A percentile compares a stretch with the other conserved stretches of the same genome.
phyloP scores from a whole-genome alignment of 2,329 filamentous ascomycete species.

The Colletotrichum phormii region DNA sequence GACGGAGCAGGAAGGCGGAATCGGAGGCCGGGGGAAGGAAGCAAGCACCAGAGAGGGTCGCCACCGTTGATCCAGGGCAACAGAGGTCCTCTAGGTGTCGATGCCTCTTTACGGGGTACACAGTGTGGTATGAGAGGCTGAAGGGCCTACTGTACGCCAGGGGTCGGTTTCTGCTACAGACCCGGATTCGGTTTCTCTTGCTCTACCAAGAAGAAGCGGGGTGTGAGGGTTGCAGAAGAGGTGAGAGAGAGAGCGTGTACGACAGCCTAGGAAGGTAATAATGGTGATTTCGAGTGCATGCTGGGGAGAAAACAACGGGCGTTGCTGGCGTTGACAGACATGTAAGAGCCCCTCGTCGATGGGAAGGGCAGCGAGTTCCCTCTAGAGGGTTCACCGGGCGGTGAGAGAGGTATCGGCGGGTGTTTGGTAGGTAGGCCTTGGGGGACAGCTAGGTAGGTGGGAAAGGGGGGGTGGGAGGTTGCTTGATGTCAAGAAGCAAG shows the following conservation, averaged over 20 bases:
- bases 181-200: neutral
- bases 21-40: conserved; percentile 18
- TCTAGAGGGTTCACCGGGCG: conserved; percentile 29
- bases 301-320: conserved; percentile 27
- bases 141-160: conserved; percentile 18
- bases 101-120: conserved; percentile 5
- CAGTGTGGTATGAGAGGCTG: conserved; percentile 24
- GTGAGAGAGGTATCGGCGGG: conserved; percentile 17
- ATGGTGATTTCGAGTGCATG: conserved; percentile 29
- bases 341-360: conserved; percentile 32
- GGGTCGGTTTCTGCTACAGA: conserved; percentile 8
- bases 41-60: conserved; percentile 14
- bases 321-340: conserved; percentile 31
- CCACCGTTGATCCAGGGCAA: conserved; percentile 30
- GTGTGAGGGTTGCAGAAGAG: conserved; percentile 2
- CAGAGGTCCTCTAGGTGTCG: neutral
- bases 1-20: conserved; percentile 29
- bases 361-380: conserved; percentile 12
- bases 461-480: neutral
- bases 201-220: neutral
- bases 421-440: neutral
- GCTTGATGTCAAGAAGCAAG: neutral
- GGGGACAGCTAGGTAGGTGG: neutral
- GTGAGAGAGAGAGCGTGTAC: conserved; percentile 9
- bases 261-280: conserved; percentile 21